Percentiles rank a stretch among this genome's conserved stretches.
Evolutionary conservation across 768 basidiomycete species (phyloP).

Genomic region (Tubosaeta brunneosetosa): DNA sequence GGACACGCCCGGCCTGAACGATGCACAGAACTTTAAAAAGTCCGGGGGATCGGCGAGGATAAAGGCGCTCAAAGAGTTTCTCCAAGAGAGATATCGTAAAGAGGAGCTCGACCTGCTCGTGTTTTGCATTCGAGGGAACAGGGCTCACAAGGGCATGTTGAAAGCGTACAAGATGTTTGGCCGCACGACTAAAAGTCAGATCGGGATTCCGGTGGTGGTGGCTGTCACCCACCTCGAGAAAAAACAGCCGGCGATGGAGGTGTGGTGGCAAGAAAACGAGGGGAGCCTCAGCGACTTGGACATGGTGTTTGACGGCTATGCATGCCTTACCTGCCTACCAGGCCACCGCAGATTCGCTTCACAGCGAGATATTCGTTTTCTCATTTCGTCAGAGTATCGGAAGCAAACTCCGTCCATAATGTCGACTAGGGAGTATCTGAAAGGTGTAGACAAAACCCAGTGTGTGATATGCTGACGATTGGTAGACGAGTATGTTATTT

Average conservation of each 20-base stretch:
- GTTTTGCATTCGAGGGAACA: conserved; percentile 18
- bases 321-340: conserved; percentile 23
- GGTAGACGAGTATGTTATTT: neutral
- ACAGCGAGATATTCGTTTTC: conserved; percentile 10
- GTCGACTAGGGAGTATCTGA: conserved; percentile 9
- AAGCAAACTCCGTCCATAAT: neutral
- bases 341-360: conserved; percentile 15
- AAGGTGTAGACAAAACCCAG: neutral
- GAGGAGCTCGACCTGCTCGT: conserved; percentile 23
- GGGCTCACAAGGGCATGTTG: conserved; percentile 11
- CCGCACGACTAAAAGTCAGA: conserved; percentile 26
- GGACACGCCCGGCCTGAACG: conserved; percentile 33
- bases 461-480: conserved; percentile 21
- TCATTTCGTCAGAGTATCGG: conserved; percentile 11
- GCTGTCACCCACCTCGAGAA: conserved; percentile 37
- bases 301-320: conserved; percentile 28
- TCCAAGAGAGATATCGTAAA: conserved; percentile 24
- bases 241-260: conserved; percentile 26
- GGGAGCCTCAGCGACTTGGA: conserved; percentile 10
- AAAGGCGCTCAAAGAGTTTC: conserved; percentile 25
- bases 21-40: conserved; percentile 2
- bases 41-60: conserved; percentile 5
- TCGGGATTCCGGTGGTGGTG: conserved; percentile 34
- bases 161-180: conserved; percentile 25
- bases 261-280: conserved; percentile 31